Evolutionary conservation across 768 basidiomycete genomes (phyloP).

Genomic region (Boletus rex-veris): DNA sequence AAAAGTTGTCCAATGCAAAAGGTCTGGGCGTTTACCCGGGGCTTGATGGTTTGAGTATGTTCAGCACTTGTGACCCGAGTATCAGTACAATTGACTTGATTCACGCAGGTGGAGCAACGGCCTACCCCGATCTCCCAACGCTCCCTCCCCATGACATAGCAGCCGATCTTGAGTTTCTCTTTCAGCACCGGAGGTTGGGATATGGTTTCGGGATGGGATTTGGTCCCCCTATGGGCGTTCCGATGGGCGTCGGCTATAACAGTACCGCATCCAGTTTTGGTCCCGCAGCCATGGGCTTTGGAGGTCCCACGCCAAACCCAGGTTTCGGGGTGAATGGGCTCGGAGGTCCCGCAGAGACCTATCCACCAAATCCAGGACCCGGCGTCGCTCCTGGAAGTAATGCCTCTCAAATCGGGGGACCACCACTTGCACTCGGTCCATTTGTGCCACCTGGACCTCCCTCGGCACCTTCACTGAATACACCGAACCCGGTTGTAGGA

Average conservation of each 20-base stretch:
- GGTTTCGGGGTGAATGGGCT: conserved; percentile 23
- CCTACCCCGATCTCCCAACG: conserved; percentile 34
- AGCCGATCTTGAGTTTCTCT: conserved; percentile 53
- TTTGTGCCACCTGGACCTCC: background rate
- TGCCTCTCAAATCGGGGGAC: conserved; percentile 7
- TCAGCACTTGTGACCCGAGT: conserved; percentile 1
- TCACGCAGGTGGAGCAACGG: conserved; percentile 42
- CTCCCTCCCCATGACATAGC: conserved; percentile 48
- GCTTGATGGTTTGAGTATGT: conserved; percentile 20
- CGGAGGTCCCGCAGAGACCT: conserved; percentile 13
- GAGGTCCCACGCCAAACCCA: conserved; percentile 10
- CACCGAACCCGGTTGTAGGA: conserved; percentile 4
- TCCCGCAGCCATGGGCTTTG: conserved; percentile 16
- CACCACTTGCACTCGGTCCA: background rate
- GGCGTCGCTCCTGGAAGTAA: conserved; percentile 9
- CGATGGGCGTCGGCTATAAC: conserved; percentile 20
- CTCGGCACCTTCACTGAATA: conserved; percentile 11
- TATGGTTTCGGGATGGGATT: conserved; percentile 27
- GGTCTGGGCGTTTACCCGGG: conserved; percentile 17
- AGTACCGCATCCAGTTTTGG: conserved; percentile 14
- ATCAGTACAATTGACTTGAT: conserved; percentile 1
- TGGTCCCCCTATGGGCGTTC: conserved; percentile 20
- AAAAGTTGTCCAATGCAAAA: conserved; percentile 14
- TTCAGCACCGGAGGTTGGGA: conserved; percentile 37
- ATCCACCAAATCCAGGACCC: conserved; percentile 14